Conservation (phyloP, 768 basidiomycete genomes). For the Tulasnella sp. region DNA sequence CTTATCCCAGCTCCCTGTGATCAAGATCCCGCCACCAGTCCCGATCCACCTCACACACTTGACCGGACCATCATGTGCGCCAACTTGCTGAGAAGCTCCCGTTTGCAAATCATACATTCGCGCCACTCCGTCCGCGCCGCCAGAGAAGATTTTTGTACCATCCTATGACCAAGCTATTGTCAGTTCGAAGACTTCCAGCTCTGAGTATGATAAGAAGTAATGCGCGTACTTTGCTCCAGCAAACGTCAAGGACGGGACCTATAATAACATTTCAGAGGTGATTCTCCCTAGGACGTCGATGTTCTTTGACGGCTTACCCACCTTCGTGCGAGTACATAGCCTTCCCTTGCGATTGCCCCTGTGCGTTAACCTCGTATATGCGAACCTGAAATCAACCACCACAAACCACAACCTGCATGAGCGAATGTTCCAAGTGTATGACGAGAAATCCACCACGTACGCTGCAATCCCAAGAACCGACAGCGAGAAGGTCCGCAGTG, state of each 20-base stretch:
- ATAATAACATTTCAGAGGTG: too few relatives aligned
- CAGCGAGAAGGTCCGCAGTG: slow-evolving; percentile 13
- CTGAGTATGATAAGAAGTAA: neutral
- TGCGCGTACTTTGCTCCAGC: slow-evolving; percentile 31
- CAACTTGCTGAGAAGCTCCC: slow-evolving; percentile 27
- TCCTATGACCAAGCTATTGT: slow-evolving; percentile 22
- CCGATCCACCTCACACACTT: slow-evolving; percentile 22
- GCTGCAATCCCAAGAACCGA: slow-evolving; percentile 12
- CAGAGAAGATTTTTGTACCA: slow-evolving; percentile 32
- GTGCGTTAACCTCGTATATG: slow-evolving; percentile 13
- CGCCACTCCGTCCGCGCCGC: slow-evolving; percentile 34
- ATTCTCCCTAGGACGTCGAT: too few relatives aligned
- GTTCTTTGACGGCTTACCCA: too few relatives aligned
- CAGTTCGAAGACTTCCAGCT: neutral
- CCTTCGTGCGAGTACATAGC: slow-evolving; percentile 33
- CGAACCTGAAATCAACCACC: slow-evolving; percentile 10
- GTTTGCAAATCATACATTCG: slow-evolving; percentile 31
- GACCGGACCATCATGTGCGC: slow-evolving; percentile 29
- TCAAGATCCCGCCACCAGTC: slow-evolving; percentile 22
- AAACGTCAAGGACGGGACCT: slow-evolving; percentile 35
- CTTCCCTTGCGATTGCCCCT: slow-evolving; percentile 22
- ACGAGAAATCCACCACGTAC: neutral
- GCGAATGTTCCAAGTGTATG: neutral
- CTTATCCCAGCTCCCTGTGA: slow-evolving; percentile 38
- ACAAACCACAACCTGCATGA: neutral